Evolutionary conservation across 1,284 basidiomycete genomes (phyloP).

Genomic region (Cutaneotrichosporon curvatum): DNA sequence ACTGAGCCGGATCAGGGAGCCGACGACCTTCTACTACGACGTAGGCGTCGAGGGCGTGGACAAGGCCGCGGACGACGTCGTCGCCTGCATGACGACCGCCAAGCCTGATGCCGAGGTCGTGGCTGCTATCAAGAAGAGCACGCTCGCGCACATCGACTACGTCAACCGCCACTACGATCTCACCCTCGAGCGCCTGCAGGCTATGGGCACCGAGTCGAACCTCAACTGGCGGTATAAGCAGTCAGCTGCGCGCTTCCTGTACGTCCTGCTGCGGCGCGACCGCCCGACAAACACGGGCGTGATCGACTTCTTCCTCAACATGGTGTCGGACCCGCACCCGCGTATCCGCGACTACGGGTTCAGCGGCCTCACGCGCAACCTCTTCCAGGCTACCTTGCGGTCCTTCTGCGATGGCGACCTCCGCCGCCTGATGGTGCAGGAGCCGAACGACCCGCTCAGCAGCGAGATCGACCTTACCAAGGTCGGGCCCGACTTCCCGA

Average conservation of each 20-base stretch:
- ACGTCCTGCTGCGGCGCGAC: slow-evolving; percentile 69
- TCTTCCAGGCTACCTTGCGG: slow-evolving; percentile 74
- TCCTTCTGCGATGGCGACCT: slow-evolving; percentile 63
- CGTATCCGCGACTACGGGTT: slow-evolving; percentile 68
- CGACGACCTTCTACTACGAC: slow-evolving; percentile 29
- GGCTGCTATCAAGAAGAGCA: slow-evolving; percentile 33
- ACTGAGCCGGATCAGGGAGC: slow-evolving; percentile 34
- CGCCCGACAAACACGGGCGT: slow-evolving; percentile 57
- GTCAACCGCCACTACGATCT: slow-evolving; percentile 45
- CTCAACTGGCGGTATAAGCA: slow-evolving; percentile 85
- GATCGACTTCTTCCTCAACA: slow-evolving; percentile 62
- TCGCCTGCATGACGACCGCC: slow-evolving; percentile 8
- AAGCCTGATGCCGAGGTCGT: slow-evolving; percentile 33
- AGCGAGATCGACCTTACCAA: slow-evolving; percentile 51
- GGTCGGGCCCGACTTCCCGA: slow-evolving; percentile 49
- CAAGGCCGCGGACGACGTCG: slow-evolving; percentile 31
- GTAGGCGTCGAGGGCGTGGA: slow-evolving; percentile 23
- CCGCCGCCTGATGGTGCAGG: slow-evolving; percentile 63
- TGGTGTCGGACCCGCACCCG: slow-evolving; percentile 70
- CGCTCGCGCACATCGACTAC: slow-evolving; percentile 23
- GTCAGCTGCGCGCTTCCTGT: slow-evolving; percentile 66
- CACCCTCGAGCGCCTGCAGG: slow-evolving; percentile 56
- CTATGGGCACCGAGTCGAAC: slow-evolving; percentile 52
- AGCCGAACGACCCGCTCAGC: slow-evolving; percentile 68
- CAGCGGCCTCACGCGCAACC: slow-evolving; percentile 63